Evolutionary conservation across 352 stramenopile genomes (phyloP).

Genomic region (Elongisporangium undulatum): DNA sequence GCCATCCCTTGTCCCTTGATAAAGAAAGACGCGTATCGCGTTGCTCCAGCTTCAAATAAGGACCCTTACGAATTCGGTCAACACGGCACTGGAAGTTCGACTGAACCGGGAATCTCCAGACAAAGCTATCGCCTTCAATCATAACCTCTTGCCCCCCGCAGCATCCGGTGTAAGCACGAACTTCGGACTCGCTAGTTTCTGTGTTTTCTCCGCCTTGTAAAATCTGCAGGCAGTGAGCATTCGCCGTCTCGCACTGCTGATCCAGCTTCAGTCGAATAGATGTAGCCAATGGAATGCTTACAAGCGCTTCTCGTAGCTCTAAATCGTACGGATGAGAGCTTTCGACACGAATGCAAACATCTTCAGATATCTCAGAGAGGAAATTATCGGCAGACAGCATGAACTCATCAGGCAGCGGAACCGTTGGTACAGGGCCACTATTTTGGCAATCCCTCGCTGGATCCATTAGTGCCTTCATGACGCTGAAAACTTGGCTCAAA

Average conservation of each 20-base stretch:
- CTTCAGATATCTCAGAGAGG: slow-evolving; percentile 76
- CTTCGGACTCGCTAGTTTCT: slow-evolving; percentile 62
- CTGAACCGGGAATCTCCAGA: slow-evolving; percentile 85
- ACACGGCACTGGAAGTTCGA: slow-evolving; percentile 89
- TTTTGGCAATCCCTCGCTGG: slow-evolving; percentile 17
- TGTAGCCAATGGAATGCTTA: slow-evolving; percentile 79
- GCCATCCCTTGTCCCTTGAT: slow-evolving; percentile 85
- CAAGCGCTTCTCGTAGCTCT: slow-evolving; percentile 70
- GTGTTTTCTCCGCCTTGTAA: slow-evolving; percentile 60
- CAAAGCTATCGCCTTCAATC: slow-evolving; percentile 83
- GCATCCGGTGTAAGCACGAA: slow-evolving; percentile 76
- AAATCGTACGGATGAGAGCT: slow-evolving; percentile 80
- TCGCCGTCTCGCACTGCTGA: slow-evolving; percentile 71
- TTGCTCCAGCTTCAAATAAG: slow-evolving; percentile 87
- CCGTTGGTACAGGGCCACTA: slow-evolving; percentile 2
- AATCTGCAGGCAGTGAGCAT: slow-evolving; percentile 87
- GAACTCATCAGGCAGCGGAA: slow-evolving; percentile 72
- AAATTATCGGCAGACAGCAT: slow-evolving; percentile 88
- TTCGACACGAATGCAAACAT: slow-evolving; percentile 77
- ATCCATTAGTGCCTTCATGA: slow-evolving; percentile 83
- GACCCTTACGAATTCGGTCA: slow-evolving; percentile 78
- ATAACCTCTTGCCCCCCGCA: slow-evolving; percentile 85
- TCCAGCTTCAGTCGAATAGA: slow-evolving; percentile 81
- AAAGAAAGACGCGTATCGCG: slow-evolving; percentile 81
- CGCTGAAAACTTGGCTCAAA: slow-evolving; percentile 79